A percentile compares a stretch with the other conserved stretches of the same genome.
Conservation (phyloP, 2,329 filamentous ascomycete genomes). For the Daldinia sp. region DNA sequence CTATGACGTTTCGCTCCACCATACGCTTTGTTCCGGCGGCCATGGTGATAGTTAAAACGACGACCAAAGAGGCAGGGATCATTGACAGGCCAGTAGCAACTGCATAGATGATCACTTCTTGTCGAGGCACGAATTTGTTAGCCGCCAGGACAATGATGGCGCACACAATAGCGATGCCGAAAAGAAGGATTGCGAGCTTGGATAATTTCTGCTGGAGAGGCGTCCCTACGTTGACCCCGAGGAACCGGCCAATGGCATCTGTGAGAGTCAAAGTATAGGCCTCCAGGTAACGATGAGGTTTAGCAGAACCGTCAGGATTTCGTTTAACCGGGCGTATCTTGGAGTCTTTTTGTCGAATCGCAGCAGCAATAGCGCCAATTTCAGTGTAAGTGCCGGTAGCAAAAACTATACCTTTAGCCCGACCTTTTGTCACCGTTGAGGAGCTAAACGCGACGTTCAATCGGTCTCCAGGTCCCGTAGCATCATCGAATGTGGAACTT, state of each 20-base stretch:
- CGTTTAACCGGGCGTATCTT: slow-evolving; percentile 64
- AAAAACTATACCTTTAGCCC: slow-evolving; percentile 70
- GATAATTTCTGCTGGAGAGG: slow-evolving; percentile 77
- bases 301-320: slow-evolving; percentile 63
- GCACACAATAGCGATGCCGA: slow-evolving; percentile 74
- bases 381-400: slow-evolving; percentile 71
- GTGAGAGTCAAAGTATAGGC: slow-evolving; percentile 63
- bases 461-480: slow-evolving; percentile 71
- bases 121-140: slow-evolving; percentile 66
- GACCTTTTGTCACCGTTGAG: slow-evolving; percentile 71
- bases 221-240: slow-evolving; percentile 76
- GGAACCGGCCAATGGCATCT: slow-evolving; percentile 71
- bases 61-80: slow-evolving; percentile 71
- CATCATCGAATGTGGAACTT: slow-evolving; percentile 61
- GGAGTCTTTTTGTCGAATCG: slow-evolving; percentile 68
- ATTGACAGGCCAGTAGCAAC: slow-evolving; percentile 70
- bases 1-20: slow-evolving; percentile 69
- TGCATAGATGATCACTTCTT: slow-evolving; percentile 73
- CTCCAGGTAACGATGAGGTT: slow-evolving; percentile 64
- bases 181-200: slow-evolving; percentile 74
- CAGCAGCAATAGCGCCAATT: slow-evolving; percentile 73
- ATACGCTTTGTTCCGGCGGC: slow-evolving; percentile 69
- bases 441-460: slow-evolving; percentile 73
- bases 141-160: slow-evolving; percentile 76
- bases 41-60: slow-evolving; percentile 77